Percentiles rank a stretch among this genome's conserved stretches.
phyloP scores from a whole-genome alignment of 1,284 basidiomycete genomes.

The Psilocybe mexicana region DNA sequence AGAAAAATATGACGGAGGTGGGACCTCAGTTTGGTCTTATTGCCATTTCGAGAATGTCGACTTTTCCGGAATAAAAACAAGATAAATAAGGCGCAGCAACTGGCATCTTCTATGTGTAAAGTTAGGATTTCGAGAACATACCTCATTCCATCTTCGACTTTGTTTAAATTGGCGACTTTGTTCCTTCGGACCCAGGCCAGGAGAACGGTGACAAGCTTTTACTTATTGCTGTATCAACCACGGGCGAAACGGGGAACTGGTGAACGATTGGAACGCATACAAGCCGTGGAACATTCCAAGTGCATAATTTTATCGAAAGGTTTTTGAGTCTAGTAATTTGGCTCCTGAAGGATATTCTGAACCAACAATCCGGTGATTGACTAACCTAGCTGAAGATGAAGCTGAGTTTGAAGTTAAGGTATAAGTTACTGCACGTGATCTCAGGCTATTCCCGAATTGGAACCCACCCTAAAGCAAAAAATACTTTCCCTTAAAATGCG shows the following conservation, averaged over 20 bases:
- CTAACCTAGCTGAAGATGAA: neutral
- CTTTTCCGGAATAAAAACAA: neutral
- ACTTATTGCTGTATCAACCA: neutral
- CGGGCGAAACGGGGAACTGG: neutral
- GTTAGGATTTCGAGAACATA: too few species aligned
- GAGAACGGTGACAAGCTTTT: too few species aligned
- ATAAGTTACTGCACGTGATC: conserved; percentile 15
- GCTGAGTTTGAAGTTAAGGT: neutral
- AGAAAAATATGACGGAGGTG: neutral
- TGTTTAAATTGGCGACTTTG: too few species aligned
- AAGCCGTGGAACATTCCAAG: neutral
- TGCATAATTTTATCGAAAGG: neutral
- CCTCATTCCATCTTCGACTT: too few species aligned
- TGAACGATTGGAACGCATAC: neutral
- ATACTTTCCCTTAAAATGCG: conserved; percentile 30
- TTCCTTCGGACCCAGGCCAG: too few species aligned
- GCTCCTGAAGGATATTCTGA: conserved; percentile 1
- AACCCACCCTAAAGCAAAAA: conserved; percentile 36
- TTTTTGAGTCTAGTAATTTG: neutral
- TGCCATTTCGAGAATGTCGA: neutral
- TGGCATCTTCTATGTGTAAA: too few species aligned
- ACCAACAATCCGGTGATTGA: neutral
- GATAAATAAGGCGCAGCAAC: too few species aligned
- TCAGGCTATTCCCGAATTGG: neutral
- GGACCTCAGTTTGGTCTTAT: neutral